Conservation (phyloP, 2,329 filamentous ascomycete species). For the Aotearoamyces nothofagi region DNA sequence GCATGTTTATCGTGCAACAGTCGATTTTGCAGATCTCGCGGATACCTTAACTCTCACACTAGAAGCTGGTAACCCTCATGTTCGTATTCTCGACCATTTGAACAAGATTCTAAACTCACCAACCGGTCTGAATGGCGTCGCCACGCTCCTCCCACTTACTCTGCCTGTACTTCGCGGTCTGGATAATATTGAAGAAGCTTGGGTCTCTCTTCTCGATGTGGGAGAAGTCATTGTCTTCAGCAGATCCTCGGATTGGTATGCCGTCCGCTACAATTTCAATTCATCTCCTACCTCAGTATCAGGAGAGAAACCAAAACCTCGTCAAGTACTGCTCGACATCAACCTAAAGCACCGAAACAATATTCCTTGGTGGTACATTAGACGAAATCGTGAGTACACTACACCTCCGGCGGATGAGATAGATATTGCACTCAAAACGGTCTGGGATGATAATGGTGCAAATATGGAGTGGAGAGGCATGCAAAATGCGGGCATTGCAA, state of each 20-base stretch:
- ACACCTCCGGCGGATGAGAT: not conserved
- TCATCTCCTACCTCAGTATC: no score
- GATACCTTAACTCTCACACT: slow-evolving; percentile 39
- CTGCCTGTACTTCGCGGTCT: slow-evolving; percentile 50
- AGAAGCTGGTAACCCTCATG: slow-evolving; percentile 49
- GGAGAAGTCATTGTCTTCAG: slow-evolving; percentile 35
- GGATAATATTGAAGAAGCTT: slow-evolving; percentile 40
- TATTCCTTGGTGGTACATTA: not conserved
- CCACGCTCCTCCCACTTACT: slow-evolving; percentile 40
- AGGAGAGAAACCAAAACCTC: not conserved
- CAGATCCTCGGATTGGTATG: slow-evolving; percentile 40
- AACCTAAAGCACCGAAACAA: not conserved
- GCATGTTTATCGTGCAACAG: slow-evolving; percentile 31
- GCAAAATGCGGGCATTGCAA: not conserved
- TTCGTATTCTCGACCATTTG: slow-evolving; percentile 44
- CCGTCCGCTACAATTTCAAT: slow-evolving; percentile 20
- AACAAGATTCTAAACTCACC: slow-evolving; percentile 39
- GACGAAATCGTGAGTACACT: not conserved
- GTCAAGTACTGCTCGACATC: not conserved
- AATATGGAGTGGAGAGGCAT: not conserved
- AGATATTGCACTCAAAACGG: not conserved
- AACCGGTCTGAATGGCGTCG: slow-evolving; percentile 31
- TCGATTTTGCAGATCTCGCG: slow-evolving; percentile 37
- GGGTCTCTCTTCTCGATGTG: slow-evolving; percentile 26
- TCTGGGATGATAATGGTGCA: not conserved